Base-by-base conservation (phyloP, 2,329 filamentous ascomycete species). In the Botrytis cinerea region DNA sequence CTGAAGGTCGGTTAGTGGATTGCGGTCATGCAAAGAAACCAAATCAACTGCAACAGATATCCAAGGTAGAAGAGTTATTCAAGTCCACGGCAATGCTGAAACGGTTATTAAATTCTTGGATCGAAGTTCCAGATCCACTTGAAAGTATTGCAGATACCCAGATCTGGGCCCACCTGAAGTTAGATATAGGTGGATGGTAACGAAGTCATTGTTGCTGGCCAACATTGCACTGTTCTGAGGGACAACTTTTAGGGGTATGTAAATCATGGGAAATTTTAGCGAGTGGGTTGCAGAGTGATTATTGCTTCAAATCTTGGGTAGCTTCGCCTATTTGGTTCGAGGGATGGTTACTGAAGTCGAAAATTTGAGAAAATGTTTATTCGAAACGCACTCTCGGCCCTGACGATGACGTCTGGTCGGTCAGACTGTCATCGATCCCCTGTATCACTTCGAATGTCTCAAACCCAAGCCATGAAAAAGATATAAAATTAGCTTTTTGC, bases 21-120 rank as follows among this genome's bases (percentile, higher is more conserved):
- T 38, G 38, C 2, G 48, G 25, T 12, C 10, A 43, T 43, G 48
- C 3, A 54, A 54, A n/a, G 25, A 51, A 32, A 32, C 32, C 32
- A 32, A n/a, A 12, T 10, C 22, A 51, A 7, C 10, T 25, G 46
- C 0, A 10, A 5, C 4, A 7, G 1, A 1, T 14, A 51, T 51
- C 22, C 25, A 10, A 51, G 22, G 22, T 25, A 6, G 4, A 22
- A 14, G 25, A 51, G 4, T 14, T 10, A 12, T 10, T n/a, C 25
- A 51, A n/a, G 22, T 51, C 22, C 48, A 51, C 10, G 48, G 22
- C 22, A 14, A 14, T 51, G 48, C 48, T 51, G 48, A n/a, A 51
- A n/a, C 48, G 6, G 1, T 6, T 6, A 14, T n/a, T 1, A n/a
- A 14, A n/a, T 6, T 0, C n/a, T 51, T 2, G 48, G 48, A 6